phyloP scores from a whole-genome alignment of 2,329 filamentous ascomycete species.

The Hypoxylon sp. region DNA sequence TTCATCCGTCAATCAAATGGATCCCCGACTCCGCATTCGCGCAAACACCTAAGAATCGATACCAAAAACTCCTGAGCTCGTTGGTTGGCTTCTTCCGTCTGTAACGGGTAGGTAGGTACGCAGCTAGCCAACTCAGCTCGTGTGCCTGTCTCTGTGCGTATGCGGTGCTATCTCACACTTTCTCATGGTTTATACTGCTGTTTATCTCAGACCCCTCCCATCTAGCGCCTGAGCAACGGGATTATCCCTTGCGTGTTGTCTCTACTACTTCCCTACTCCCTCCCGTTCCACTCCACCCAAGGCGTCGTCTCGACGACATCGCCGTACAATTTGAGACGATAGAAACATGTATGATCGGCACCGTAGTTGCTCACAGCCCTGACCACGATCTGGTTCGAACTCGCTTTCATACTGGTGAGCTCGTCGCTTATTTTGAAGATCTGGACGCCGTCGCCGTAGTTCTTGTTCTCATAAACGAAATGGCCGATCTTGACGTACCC shows the following conservation, averaged over 20 bases:
- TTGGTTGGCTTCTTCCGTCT: neutral
- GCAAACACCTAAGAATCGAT: constrained; percentile 6
- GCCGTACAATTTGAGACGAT: constrained; percentile 73
- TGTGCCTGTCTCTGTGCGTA: neutral
- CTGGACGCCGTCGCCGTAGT: constrained; percentile 63
- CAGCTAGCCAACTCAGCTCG: neutral
- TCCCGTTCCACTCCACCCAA: constrained; percentile 2
- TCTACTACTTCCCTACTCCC: neutral
- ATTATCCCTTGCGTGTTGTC: neutral
- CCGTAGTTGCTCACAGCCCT: constrained; percentile 73
- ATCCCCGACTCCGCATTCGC: constrained; percentile 3
- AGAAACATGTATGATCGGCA: constrained; percentile 75
- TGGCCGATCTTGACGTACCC: constrained; percentile 71
- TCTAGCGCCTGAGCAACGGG: neutral
- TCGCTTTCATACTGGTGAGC: constrained; percentile 62
- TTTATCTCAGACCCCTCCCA: neutral
- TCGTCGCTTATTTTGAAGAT: constrained; percentile 68
- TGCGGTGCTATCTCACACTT: neutral
- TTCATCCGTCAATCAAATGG: constrained; percentile 19
- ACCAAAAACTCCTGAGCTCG: constrained; percentile 22
- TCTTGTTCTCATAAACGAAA: constrained; percentile 67
- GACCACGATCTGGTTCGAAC: constrained; percentile 68
- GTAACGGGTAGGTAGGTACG: neutral
- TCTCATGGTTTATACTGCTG: neutral
- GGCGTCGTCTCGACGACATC: constrained; percentile 50